Conservation (phyloP, 2,329 filamentous ascomycete species). For the Epichloe elymi region DNA sequence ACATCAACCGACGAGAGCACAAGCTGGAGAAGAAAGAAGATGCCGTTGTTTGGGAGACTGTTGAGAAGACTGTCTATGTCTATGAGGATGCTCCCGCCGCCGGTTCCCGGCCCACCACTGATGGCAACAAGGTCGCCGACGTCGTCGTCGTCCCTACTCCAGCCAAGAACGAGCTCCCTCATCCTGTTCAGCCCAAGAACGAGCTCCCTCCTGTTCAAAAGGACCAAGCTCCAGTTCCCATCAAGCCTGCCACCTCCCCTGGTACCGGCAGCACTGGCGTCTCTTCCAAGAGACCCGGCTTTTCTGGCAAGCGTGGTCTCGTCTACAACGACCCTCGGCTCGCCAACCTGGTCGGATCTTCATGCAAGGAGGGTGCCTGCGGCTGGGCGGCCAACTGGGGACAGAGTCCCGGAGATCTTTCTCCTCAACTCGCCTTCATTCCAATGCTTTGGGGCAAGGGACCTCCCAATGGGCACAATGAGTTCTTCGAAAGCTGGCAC, state of each 20-base stretch:
- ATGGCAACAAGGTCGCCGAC: constrained; percentile 23
- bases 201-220: neutral
- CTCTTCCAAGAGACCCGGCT: constrained; percentile 6
- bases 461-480: constrained; percentile 12
- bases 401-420: constrained; percentile 27
- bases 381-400: constrained; percentile 61
- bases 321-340: constrained; percentile 50
- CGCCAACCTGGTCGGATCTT: constrained; percentile 33
- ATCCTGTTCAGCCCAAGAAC: constrained; percentile 2
- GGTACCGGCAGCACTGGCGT: constrained; percentile 1
- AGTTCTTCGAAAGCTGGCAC: constrained; percentile 35
- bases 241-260: constrained; percentile 10
- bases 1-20: constrained; percentile 29
- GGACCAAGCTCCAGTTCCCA: constrained; percentile 5
- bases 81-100: constrained; percentile 12
- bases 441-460: constrained; percentile 51
- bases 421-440: constrained; percentile 40
- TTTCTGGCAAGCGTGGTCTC: constrained; percentile 47
- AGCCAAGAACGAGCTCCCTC: constrained; percentile 2
- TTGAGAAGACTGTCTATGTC: constrained; percentile 26
- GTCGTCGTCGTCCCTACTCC: constrained; percentile 12
- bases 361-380: constrained; percentile 24
- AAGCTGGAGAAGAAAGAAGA: constrained; percentile 20
- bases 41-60: constrained; percentile 27
- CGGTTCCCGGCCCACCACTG: neutral